These are phyloP conservation scores for Phyllosticta citrichinensis DNA, from an alignment of 2,329 filamentous ascomycete genomes.

Conservation along the genomic window DNA sequence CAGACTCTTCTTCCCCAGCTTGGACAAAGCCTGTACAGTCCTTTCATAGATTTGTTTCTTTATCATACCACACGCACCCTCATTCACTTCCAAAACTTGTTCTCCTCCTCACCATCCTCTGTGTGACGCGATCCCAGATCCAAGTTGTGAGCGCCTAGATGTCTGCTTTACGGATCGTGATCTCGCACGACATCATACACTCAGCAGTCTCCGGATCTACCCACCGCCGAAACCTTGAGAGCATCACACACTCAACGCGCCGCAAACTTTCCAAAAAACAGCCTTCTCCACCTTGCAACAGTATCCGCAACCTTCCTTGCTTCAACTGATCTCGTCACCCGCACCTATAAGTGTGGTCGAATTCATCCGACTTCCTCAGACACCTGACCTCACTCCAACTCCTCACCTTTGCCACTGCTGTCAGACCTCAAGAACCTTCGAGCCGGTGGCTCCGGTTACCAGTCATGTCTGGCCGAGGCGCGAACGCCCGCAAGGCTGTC, in stretches of 20 bases:
- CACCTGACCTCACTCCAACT: background rate
- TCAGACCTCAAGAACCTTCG: background rate
- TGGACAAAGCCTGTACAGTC: background rate
- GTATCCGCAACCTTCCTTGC: too few species aligned
- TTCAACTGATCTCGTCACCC: too few species aligned
- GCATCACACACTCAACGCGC: too few species aligned
- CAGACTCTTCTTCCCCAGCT: background rate
- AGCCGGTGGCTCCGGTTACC: background rate
- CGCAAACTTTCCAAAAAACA: too few species aligned
- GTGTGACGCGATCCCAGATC: background rate
- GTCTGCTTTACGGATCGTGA: background rate
- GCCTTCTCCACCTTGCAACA: too few species aligned
- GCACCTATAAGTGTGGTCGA: background rate
- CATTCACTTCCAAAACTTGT: background rate
- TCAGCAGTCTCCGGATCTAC: too few species aligned
- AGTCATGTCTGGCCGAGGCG: conserved; percentile 31
- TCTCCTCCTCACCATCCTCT: background rate
- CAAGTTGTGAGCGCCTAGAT: background rate
- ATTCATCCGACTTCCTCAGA: background rate
- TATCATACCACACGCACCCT: background rate
- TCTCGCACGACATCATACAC: background rate
- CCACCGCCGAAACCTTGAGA: too few species aligned
- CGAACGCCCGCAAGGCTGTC: conserved; percentile 30
- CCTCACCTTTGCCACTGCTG: background rate
- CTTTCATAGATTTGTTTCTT: background rate